Evolutionary conservation across 768 basidiomycete species (phyloP).

Genomic region (Gloeostereum incarnatum): DNA sequence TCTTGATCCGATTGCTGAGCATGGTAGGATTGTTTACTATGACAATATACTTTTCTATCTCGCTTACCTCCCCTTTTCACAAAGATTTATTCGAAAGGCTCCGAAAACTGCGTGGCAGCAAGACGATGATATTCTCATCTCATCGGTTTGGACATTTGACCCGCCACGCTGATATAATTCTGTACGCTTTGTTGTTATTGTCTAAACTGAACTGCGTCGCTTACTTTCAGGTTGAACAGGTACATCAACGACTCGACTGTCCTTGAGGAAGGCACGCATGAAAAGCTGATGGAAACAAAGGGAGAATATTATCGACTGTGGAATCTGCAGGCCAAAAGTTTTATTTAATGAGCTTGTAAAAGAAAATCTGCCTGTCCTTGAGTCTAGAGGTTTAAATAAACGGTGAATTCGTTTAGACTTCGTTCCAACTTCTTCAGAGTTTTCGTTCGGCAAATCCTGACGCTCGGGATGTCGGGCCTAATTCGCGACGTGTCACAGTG

Average conservation of each 20-base stretch:
- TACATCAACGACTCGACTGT: constrained; percentile 60
- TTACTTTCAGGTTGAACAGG: constrained; percentile 25
- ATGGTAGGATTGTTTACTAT: constrained; percentile 27
- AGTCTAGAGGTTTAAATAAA: too few relatives aligned
- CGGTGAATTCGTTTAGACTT: too few relatives aligned
- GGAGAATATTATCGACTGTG: constrained; percentile 72
- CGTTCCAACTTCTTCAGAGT: too few relatives aligned
- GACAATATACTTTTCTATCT: not conserved
- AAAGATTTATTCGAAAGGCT: constrained; percentile 69
- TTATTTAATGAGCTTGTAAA: constrained; percentile 36
- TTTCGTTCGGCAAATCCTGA: too few relatives aligned
- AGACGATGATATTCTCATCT: constrained; percentile 79
- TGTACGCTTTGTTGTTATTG: constrained; percentile 28
- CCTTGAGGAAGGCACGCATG: constrained; percentile 61
- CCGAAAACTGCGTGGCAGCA: constrained; percentile 56
- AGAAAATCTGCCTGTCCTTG: too few relatives aligned
- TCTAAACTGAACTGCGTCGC: constrained; percentile 13
- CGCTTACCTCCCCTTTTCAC: constrained; percentile 2
- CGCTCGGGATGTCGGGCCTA: too few relatives aligned
- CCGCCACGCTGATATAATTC: constrained; percentile 58
- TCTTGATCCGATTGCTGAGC: constrained; percentile 69
- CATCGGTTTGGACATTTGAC: constrained; percentile 68
- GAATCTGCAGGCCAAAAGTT: constrained; percentile 66
- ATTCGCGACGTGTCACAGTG: too few relatives aligned
- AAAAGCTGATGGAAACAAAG: constrained; percentile 36